These are phyloP conservation scores for Penicillium sp. DNA, from an alignment of 2,329 filamentous ascomycete species.

Conservation along the genomic window DNA sequence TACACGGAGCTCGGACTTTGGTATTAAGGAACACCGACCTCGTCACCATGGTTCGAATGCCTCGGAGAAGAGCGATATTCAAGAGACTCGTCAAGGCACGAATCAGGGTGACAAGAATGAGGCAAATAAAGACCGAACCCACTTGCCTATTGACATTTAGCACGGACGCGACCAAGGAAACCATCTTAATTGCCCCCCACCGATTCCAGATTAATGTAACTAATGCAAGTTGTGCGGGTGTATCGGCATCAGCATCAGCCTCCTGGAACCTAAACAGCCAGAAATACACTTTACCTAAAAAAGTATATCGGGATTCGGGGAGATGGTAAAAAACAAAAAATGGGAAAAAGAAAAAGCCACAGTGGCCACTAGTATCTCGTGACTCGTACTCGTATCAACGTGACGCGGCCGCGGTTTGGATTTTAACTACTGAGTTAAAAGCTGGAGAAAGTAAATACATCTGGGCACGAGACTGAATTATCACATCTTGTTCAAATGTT, in stretches of 20 bases:
- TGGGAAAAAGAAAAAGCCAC: slow-evolving; percentile 12
- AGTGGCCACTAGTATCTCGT: slow-evolving; percentile 18
- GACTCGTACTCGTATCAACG: slow-evolving; percentile 24
- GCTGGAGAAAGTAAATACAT: slow-evolving; percentile 10
- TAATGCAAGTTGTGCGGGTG: slow-evolving; percentile 1
- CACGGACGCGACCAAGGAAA: slow-evolving; percentile 13
- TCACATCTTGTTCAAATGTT: neutral
- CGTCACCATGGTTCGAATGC: slow-evolving; percentile 4
- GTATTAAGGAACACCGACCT: neutral
- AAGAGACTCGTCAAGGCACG: neutral
- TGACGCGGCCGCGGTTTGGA: slow-evolving; percentile 19
- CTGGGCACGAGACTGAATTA: neutral
- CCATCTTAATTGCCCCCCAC: neutral
- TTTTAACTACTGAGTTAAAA: slow-evolving; percentile 16
- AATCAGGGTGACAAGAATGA: neutral
- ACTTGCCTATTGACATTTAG: slow-evolving; percentile 16
- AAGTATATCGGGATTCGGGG: neutral
- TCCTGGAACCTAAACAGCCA: neutral
- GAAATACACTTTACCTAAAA: neutral
- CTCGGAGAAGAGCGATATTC: slow-evolving; percentile 4
- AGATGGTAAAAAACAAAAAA: neutral
- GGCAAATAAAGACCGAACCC: neutral
- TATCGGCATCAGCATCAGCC: slow-evolving; percentile 8
- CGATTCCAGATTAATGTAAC: neutral
- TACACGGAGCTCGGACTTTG: slow-evolving; percentile 5